Conservation (phyloP, 345 rosid species). For the Trapa bicornis region DNA sequence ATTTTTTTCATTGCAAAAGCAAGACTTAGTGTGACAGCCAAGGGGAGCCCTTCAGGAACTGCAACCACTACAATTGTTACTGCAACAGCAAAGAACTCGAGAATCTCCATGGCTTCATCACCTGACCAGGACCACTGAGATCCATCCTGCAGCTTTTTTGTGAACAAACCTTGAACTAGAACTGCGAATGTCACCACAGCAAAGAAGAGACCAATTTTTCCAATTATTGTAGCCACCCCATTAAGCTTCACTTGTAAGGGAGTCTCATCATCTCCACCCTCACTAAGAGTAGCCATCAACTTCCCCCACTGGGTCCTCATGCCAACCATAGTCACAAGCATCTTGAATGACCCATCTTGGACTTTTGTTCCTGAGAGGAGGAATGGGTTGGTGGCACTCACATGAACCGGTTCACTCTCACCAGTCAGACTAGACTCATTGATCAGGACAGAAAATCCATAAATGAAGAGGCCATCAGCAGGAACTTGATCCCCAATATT, state of each 20-base stretch:
- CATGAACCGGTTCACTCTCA: constrained; percentile 47
- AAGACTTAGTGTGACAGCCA: constrained; percentile 89
- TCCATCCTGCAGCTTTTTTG: constrained; percentile 34
- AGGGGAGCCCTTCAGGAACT: constrained; percentile 86
- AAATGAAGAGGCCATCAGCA: constrained; percentile 61
- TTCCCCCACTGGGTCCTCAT: constrained; percentile 91
- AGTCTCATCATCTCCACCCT: constrained; percentile 71
- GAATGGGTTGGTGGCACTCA: constrained; percentile 34
- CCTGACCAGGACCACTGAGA: constrained; percentile 53
- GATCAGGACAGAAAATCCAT: constrained; percentile 44
- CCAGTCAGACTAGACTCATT: constrained; percentile 69
- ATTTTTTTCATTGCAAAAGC: constrained; percentile 93
- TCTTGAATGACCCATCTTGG: constrained; percentile 65
- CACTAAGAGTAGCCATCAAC: constrained; percentile 69
- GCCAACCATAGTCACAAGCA: constrained; percentile 81
- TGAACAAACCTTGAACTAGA: constrained; percentile 57
- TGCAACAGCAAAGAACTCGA: constrained; percentile 68
- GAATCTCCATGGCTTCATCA: constrained; percentile 53
- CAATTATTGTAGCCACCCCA: constrained; percentile 71
- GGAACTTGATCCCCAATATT: constrained; percentile 70
- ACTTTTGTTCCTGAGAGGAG: constrained; percentile 72
- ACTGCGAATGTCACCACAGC: constrained; percentile 72
- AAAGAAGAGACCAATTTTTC: constrained; percentile 64
- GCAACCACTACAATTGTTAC: constrained; percentile 94
- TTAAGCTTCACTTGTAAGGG: constrained; percentile 78